Evolutionary conservation across 1,139 yeast species (phyloP), one percentile per base, ranked within the genome.

Genomic region (Kodamaea arcana): DNA sequence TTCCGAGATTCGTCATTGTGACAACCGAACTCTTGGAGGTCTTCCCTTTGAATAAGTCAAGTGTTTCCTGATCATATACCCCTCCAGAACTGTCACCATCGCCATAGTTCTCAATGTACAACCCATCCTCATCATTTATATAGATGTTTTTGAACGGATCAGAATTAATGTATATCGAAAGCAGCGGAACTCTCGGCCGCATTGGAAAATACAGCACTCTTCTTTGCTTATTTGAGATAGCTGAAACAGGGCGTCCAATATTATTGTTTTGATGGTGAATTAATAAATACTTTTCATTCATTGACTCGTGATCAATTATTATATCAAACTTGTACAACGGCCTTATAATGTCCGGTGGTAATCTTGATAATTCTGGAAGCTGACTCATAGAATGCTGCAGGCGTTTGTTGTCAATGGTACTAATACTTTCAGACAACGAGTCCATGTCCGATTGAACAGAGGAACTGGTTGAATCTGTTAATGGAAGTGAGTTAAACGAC

Each of bases 251-350:
- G 11, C 15, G 31, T 33, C 42, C 36, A 12, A 38, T 29, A 18
- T 26, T 9, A 14, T 30, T 25, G 29, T 44, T 45, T 22, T 38
- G 44, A 26, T 36, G 43, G 24, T 47, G 53, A 36, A 54, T 54
- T 42, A 51, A 40, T 28, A 39, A 34, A 33, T 42, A 58, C 43
- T 64, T 71, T 21, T 57, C 62, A 30, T 66, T 62, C 32, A 69
- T 48, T 4, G 72, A 50, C 14, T 66, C 71, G 39, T 69, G 72
- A 39, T 72, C 74, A 30, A 67, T 50, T 3, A 65, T 56, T 24
- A 75, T 52, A 31, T 73, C 78, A 50, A 74, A 73, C 46, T 68
- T 71, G 49, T 60, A 71, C 12, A 62, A 45, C 8, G 78, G 79
- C 29, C 75, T 52, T 11, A 62, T 51, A 5, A 74, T 60, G 26